A percentile compares a stretch with the other conserved stretches of the same genome.
These are phyloP conservation scores for Ogataea hybrid DNA, from an alignment of 1,139 yeast genomes.

Conservation along the genomic window DNA sequence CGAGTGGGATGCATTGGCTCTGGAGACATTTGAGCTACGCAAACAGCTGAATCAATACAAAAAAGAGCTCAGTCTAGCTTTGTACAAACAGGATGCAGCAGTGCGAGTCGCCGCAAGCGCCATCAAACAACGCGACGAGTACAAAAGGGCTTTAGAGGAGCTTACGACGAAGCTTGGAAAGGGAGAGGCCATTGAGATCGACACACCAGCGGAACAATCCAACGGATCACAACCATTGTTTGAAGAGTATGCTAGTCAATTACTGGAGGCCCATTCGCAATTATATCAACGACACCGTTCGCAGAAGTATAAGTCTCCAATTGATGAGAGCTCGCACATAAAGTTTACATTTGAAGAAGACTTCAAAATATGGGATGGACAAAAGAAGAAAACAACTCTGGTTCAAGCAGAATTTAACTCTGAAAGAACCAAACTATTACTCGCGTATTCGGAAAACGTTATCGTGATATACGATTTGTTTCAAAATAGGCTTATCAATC, in stretches of 20 bases:
- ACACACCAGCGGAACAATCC: constrained; percentile 8
- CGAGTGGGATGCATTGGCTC: constrained; percentile 87
- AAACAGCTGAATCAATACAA: constrained; percentile 67
- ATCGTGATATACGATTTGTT: constrained; percentile 2
- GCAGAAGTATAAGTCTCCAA: constrained; percentile 16
- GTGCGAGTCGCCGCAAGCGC: constrained; percentile 79
- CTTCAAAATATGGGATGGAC: constrained; percentile 6
- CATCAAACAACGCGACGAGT: constrained; percentile 72
- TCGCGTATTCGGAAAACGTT: constrained; percentile 11
- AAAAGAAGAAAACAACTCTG: constrained; percentile 6
- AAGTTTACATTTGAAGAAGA: constrained; percentile 1
- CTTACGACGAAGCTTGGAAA: constrained; percentile 33
- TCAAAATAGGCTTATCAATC: neutral
- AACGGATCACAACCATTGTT: constrained; percentile 5
- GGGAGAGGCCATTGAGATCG: constrained; percentile 15
- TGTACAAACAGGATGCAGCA: constrained; percentile 90
- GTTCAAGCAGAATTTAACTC: constrained; percentile 4
- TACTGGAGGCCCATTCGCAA: constrained; percentile 12
- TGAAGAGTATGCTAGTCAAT: constrained; percentile 3
- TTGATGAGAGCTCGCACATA: constrained; percentile 3
- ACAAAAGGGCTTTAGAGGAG: constrained; percentile 54
- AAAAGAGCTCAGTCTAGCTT: constrained; percentile 71
- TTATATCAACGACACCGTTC: constrained; percentile 19
- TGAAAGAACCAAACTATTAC: constrained; percentile 2
- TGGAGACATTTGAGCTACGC: constrained; percentile 75